These are phyloP conservation scores for Termitomyces heimii DNA, from an alignment of 768 basidiomycete species.

Conservation along the genomic window DNA sequence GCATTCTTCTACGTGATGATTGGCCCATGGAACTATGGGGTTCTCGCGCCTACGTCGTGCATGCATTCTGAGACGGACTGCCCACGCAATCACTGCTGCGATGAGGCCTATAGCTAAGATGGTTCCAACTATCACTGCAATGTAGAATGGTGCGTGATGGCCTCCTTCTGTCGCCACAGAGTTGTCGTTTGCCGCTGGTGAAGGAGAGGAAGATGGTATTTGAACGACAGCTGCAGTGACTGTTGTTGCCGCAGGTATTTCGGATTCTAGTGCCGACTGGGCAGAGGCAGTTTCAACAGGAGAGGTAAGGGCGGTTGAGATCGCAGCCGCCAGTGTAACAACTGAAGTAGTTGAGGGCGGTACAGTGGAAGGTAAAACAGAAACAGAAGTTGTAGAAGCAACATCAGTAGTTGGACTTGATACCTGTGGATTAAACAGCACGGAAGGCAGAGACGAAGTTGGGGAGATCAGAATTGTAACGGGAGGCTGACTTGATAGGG, in stretches of 20 bases:
- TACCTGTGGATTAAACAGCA: background rate
- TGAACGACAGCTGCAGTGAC: background rate
- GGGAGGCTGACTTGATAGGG: constrained; percentile 4
- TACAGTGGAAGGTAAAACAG: background rate
- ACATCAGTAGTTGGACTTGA: background rate
- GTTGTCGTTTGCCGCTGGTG: constrained; percentile 1
- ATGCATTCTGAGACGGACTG: constrained; percentile 34
- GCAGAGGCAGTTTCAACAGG: background rate
- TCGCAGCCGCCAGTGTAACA: background rate
- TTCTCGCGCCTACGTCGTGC: constrained; percentile 27
- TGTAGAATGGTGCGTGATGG: constrained; percentile 39
- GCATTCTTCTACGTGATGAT: constrained; percentile 16
- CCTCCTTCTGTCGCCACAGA: background rate
- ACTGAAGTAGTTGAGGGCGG: background rate
- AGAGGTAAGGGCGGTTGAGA: background rate
- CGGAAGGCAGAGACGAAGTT: background rate
- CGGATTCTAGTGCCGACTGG: background rate
- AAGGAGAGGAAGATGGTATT: constrained; percentile 5
- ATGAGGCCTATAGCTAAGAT: constrained; percentile 40
- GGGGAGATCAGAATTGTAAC: background rate
- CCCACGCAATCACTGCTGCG: constrained; percentile 43
- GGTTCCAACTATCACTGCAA: constrained; percentile 42
- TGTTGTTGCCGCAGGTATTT: constrained; percentile 1
- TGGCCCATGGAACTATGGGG: constrained; percentile 31
- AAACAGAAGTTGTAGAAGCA: background rate